Conservation (phyloP, 1,284 basidiomycete genomes). For the Puccinia horiana region DNA sequence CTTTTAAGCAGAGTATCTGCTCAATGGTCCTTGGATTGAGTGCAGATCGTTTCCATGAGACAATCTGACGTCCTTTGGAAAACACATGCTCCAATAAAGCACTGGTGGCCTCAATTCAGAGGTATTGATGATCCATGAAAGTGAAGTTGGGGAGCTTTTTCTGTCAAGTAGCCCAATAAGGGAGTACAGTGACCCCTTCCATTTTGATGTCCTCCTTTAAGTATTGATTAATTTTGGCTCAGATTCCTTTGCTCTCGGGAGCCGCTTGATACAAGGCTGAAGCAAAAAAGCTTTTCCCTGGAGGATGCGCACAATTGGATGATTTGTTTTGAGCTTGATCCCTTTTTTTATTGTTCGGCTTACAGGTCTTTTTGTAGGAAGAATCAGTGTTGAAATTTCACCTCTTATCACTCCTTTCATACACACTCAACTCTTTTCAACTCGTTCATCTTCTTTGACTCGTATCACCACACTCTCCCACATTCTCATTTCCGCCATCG, state of each 20-base stretch:
- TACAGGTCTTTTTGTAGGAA: too few species aligned
- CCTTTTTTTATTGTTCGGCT: neutral
- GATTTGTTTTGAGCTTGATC: too few species aligned
- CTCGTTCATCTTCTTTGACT: too few species aligned
- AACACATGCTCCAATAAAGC: neutral
- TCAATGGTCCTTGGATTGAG: neutral
- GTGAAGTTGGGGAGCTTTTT: neutral
- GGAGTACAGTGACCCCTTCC: neutral
- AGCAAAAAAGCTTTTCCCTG: neutral
- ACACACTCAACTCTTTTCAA: too few species aligned
- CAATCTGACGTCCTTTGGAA: neutral
- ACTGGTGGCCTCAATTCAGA: neutral
- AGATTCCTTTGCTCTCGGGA: neutral
- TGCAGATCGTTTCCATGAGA: neutral
- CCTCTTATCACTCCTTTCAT: too few species aligned
- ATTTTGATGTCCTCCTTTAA: neutral
- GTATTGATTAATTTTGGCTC: neutral
- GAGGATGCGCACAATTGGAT: too few species aligned
- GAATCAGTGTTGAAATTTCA: too few species aligned
- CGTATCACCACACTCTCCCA: too few species aligned
- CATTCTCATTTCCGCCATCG: too few species aligned
- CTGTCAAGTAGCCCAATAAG: neutral
- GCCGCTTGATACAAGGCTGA: neutral
- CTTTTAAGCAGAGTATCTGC: constrained; percentile 3
- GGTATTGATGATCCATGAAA: neutral